Evolutionary conservation across 495 filamentous ascomycete species (phyloP), one percentile per base, ranked within the genome.

Genomic region (Aspergillus heteromorphus): DNA sequence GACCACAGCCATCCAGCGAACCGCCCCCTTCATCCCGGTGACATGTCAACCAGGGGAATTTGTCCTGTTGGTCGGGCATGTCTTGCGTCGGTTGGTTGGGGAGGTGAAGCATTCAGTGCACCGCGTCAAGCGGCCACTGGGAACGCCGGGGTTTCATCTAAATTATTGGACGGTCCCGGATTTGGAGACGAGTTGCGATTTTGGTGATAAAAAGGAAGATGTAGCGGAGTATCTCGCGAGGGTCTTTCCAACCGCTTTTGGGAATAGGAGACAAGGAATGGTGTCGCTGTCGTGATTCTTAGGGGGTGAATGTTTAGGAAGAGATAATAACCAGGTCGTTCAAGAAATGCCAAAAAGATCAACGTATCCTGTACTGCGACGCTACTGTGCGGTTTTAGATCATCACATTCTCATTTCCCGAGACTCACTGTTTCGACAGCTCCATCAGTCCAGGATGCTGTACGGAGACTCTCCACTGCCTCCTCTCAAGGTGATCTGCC

Each of bases 41-140:
- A 21, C 7, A 0, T 20, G 30, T 25, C 48, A 51, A 31, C 6
- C 48, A 1, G 48, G 48, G 5, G 48, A 51, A 23, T 51, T 51
- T 21, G 31, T 51, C 16, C 31, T 51, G 2, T 9, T 51, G 5
- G 48, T 21, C 8, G 48, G 48, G 17, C 20, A 51, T 51, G 7
- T 51, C 18, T 21, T 51, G 34, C n/a, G 48, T 2, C 38, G 40
- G 31, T 17, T 51, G 1, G 31, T 51, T 13, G 34, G 31, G 18
- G 34, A 23, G 6, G 27, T 51, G 2, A 51, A 51, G 48, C 48
- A 51, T 10, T 6, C 31, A 4, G 48, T 51, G 48, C 48, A 51
- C 40, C 27, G 17, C 16, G 31, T 51, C 6, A 21, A 38, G 19
- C 2, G 48, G 10, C 48, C 48, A 18, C 16, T 51, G 18, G 48